Conservation (phyloP, 306 rosid species). For the Prunus dulcis region DNA sequence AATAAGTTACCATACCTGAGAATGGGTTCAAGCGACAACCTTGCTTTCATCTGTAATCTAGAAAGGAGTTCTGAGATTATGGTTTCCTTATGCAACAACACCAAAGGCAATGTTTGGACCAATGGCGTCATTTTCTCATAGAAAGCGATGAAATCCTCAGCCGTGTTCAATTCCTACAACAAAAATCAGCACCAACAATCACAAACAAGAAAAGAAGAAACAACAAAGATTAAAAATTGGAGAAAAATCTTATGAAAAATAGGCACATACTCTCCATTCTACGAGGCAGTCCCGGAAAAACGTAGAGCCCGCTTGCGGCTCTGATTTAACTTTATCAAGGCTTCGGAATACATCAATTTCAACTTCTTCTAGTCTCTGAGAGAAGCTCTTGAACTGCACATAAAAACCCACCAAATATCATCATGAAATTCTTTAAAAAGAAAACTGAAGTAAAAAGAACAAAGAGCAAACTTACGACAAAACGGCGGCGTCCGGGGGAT, state of each 20-base stretch:
- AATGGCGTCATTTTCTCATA: constrained; percentile 65
- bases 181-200: not conserved
- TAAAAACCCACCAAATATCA: not conserved
- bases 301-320: constrained; percentile 77
- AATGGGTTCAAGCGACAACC: constrained; percentile 81
- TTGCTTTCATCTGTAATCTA: constrained; percentile 66
- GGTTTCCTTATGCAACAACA: constrained; percentile 69
- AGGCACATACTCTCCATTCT: constrained; percentile 76
- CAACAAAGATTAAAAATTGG: no score
- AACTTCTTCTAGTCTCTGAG: constrained; percentile 63
- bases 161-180: constrained; percentile 81
- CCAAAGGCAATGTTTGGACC: constrained; percentile 70
- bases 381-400: constrained; percentile 62
- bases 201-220: not conserved
- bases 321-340: constrained; percentile 59
- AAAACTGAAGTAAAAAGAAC: not conserved
- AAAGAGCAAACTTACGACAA: constrained; percentile 44
- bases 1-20: constrained; percentile 49
- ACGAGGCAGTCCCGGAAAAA: constrained; percentile 80
- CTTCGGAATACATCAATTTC: constrained; percentile 70
- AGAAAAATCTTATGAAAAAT: not conserved
- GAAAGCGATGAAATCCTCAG: constrained; percentile 79
- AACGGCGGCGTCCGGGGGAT: constrained; percentile 70
- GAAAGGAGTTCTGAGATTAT: constrained; percentile 62
- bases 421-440: not conserved